Evolutionary conservation across 352 stramenopile genomes (phyloP).

Genomic region (Phytophthora macrochlamydospora): DNA sequence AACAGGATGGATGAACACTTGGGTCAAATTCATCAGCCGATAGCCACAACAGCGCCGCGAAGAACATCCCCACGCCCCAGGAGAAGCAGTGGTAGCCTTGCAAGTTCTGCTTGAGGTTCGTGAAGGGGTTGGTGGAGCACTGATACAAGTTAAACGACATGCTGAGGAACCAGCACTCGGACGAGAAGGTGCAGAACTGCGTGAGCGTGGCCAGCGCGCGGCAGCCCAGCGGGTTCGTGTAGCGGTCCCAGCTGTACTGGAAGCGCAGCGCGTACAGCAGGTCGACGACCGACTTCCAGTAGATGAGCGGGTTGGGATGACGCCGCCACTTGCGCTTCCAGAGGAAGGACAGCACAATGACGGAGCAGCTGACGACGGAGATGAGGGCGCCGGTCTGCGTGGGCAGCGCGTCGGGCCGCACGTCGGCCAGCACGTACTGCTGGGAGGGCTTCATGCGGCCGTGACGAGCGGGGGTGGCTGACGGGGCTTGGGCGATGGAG

Average conservation of each 20-base stretch:
- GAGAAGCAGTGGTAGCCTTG: conserved; percentile 78
- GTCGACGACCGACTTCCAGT: conserved; percentile 81
- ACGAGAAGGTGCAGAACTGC: conserved; percentile 80
- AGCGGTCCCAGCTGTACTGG: conserved; percentile 69
- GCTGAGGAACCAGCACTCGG: conserved; percentile 88
- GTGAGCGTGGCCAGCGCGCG: conserved; percentile 64
- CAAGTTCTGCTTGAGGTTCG: conserved; percentile 77
- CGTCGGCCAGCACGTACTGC: conserved; percentile 29
- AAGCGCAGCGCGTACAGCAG: conserved; percentile 79
- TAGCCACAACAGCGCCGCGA: conserved; percentile 60
- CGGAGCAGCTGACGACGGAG: conserved; percentile 75
- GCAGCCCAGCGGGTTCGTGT: conserved; percentile 54
- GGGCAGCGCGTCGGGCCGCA: conserved; percentile 49
- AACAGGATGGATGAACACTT: conserved; percentile 57
- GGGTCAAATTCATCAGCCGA: conserved; percentile 58
- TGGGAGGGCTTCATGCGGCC: conserved; percentile 21
- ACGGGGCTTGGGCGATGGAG: background rate
- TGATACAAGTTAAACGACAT: conserved; percentile 89
- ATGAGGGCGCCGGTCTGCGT: conserved; percentile 74
- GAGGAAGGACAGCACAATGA: conserved; percentile 73
- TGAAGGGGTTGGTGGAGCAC: conserved; percentile 89
- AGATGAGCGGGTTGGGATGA: conserved; percentile 85
- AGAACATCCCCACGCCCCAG: conserved; percentile 63
- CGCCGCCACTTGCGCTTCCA: conserved; percentile 71
- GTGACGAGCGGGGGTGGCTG: background rate